Evolutionary conservation across 805 yeast species (phyloP).

Genomic region (Candida ulmi): DNA sequence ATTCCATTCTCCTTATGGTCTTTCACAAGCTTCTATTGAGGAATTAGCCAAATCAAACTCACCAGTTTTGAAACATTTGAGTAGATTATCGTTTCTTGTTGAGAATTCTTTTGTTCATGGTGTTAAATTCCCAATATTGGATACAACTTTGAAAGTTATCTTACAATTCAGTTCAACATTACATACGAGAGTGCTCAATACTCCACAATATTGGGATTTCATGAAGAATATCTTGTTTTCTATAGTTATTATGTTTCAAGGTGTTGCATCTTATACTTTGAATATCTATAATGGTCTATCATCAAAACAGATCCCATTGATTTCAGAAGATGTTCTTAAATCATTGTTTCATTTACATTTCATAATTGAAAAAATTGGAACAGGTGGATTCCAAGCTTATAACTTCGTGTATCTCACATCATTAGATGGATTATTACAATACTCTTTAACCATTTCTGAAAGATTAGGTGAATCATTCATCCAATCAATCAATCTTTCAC

Average conservation of each 20-base stretch:
- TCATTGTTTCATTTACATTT: constrained; percentile 40
- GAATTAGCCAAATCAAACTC: constrained; percentile 4
- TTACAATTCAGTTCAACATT: constrained; percentile 9
- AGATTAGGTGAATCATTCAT: constrained; percentile 26
- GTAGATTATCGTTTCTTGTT: constrained; percentile 40
- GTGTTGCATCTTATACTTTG: constrained; percentile 35
- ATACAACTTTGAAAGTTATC: constrained; percentile 10
- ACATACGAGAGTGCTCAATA: constrained; percentile 3
- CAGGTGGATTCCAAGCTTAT: constrained; percentile 60
- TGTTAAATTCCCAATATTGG: constrained; percentile 11
- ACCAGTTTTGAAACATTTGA: constrained; percentile 46
- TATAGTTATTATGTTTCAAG: constrained; percentile 45
- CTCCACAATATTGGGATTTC: constrained; percentile 29
- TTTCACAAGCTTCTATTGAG: constrained; percentile 5
- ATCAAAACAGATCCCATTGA: constrained; percentile 11
- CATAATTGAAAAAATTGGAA: constrained; percentile 48
- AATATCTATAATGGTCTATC: constrained; percentile 18
- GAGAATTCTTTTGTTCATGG: constrained; percentile 29
- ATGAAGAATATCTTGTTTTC: constrained; percentile 41
- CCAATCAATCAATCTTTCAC: constrained; percentile 16
- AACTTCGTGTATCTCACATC: constrained; percentile 51
- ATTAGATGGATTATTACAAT: constrained; percentile 34
- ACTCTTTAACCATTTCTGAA: constrained; percentile 23
- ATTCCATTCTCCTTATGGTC: constrained; percentile 18
- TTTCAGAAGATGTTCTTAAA: constrained; percentile 30